Evolutionary conservation across 202 grass and related monocot species (phyloP), one percentile per base, ranked within the genome.

Genomic region (Carex sylvatica): DNA sequence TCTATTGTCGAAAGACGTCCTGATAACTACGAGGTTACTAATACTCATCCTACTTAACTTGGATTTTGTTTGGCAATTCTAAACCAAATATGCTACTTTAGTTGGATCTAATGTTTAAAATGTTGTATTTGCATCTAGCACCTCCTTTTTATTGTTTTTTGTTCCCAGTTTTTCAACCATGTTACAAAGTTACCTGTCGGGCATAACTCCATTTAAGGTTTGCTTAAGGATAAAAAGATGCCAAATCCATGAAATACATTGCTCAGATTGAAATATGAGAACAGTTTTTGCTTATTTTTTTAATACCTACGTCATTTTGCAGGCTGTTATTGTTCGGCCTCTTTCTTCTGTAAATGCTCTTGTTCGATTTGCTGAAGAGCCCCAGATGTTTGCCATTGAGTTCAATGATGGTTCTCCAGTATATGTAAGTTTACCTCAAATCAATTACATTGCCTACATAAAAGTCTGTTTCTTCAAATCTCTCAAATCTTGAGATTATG

Each of bases 341-440:
- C 87, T 93, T 30, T 88, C 96, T 75, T 88, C 86, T 86, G 96
- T 98, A 83, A 92, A 73, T 84, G 71, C 90, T 71, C 92, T 98
- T 90, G 91, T 98, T 65, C 91, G 96, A 84, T 98, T 98, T 85
- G 92, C 92, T 15, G 95, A 98, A 93, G 95, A 98, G 81, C 95
- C 95, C 0, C 95, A 98, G 77, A 98, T 98, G 89, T 98, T 98
- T 87, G 95, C 92, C 82, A 88, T 98, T 80, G 95, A 98, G 90
- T 98, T 95, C 86, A 91, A 86, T 88, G 95, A 98, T 81, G 95
- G 95, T 66, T 95, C 90, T 49, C 91, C 92, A 0, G 89, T 95
- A 83, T 93, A 98, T 91, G 96, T 98, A 98, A 95, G 95, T 92
- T 83, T 74, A 64, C 67, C 61, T 81, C 36, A 81, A 52, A 65